Conservation (phyloP, 805 yeast species). For the Kuraishia capsulata region DNA sequence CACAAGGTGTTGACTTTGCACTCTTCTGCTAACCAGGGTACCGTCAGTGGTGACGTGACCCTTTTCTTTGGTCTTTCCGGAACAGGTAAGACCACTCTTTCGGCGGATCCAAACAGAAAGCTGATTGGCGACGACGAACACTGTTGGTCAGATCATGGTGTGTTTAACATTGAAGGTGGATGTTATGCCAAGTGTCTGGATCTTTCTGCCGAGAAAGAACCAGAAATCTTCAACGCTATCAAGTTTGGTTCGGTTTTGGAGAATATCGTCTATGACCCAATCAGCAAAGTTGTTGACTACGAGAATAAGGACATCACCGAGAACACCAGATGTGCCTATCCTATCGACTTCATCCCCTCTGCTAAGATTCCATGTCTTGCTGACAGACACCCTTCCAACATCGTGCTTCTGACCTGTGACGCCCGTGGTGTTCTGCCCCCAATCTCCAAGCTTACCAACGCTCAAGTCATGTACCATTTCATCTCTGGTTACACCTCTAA, state of each 20-base stretch:
- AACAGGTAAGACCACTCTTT: constrained; percentile 95
- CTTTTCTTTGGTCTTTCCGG: constrained; percentile 96
- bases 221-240: constrained; percentile 93
- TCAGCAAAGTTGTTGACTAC: constrained; percentile 78
- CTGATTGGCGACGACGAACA: constrained; percentile 98
- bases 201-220: constrained; percentile 85
- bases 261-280: constrained; percentile 80
- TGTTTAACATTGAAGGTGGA: constrained; percentile 98
- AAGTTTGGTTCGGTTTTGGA: constrained; percentile 92
- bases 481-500: constrained; percentile 97
- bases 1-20: constrained; percentile 88
- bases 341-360: constrained; percentile 92
- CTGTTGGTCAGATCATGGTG: constrained; percentile 98
- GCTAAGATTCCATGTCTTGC: constrained; percentile 95
- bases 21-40: constrained; percentile 92
- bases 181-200: constrained; percentile 98
- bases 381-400: constrained; percentile 84
- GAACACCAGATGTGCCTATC: constrained; percentile 98
- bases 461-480: constrained; percentile 98
- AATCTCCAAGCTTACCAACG: constrained; percentile 83
- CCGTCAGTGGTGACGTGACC: constrained; percentile 73
- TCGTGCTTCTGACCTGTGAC: constrained; percentile 89
- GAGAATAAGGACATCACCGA: constrained; percentile 77
- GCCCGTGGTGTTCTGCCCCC: constrained; percentile 98
- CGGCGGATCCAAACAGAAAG: constrained; percentile 91